A percentile compares a stretch with the other conserved stretches of the same genome.
Evolutionary conservation across 805 yeast species (phyloP).

Genomic region (Blastobotrys muscicola): DNA sequence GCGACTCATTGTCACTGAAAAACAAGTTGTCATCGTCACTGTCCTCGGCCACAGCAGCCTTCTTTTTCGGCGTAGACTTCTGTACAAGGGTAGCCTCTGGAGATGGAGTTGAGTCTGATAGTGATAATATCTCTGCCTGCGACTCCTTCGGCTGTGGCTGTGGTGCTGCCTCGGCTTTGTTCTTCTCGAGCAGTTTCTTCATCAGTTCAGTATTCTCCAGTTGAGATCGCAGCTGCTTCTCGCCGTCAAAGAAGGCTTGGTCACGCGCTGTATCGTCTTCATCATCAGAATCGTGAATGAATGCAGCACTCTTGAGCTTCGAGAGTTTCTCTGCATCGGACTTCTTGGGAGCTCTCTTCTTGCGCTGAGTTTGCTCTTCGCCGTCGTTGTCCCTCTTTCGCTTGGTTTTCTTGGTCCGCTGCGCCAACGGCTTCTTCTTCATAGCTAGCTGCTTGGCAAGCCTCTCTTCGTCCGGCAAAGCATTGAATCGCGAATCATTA

Average conservation of each 20-base stretch:
- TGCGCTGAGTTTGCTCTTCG: slow-evolving; percentile 1
- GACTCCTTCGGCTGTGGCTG: too few relatives aligned
- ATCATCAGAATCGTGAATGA: slow-evolving; percentile 53
- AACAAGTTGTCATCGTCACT: not conserved
- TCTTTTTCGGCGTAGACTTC: too few relatives aligned
- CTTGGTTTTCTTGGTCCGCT: not conserved
- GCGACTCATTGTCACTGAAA: not conserved
- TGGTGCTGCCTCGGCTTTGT: too few relatives aligned
- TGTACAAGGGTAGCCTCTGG: too few relatives aligned
- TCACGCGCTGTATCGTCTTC: slow-evolving; percentile 50
- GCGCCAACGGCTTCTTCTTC: slow-evolving; percentile 2
- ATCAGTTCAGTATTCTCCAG: too few relatives aligned
- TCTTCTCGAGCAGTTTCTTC: too few relatives aligned
- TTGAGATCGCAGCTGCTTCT: slow-evolving; percentile 28
- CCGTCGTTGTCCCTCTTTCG: slow-evolving; percentile 1
- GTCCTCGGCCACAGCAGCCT: too few relatives aligned
- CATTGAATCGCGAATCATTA: slow-evolving; percentile 16
- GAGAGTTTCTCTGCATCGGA: slow-evolving; percentile 7
- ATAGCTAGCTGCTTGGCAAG: slow-evolving; percentile 10
- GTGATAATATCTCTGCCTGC: too few relatives aligned
- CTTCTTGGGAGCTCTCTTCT: slow-evolving; percentile 8
- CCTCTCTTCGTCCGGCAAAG: slow-evolving; percentile 18
- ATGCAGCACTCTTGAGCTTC: slow-evolving; percentile 40
- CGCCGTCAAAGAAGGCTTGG: slow-evolving; percentile 45
- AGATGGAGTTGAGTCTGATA: too few relatives aligned